Percentiles rank a stretch among this genome's conserved stretches.
Evolutionary conservation across 148 eudicot genomes (phyloP).

Genomic region (Rhododendron griersonianum): DNA sequence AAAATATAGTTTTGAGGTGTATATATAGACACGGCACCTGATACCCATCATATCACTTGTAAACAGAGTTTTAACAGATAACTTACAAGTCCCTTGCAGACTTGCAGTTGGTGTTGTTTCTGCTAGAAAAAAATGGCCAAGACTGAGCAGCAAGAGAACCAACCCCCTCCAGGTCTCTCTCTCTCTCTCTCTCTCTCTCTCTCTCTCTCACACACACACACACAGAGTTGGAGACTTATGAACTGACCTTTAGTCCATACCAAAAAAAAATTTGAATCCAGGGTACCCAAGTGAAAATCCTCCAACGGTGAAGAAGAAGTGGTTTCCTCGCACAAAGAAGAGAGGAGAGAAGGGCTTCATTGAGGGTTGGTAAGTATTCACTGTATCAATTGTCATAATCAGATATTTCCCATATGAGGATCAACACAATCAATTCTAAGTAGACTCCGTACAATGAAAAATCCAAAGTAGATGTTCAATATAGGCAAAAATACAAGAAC

Average conservation of each 20-base stretch:
- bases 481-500: background rate
- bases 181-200: conserved; percentile 8
- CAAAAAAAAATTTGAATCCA: background rate
- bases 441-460: background rate
- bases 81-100: background rate
- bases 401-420: background rate
- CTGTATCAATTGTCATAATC: background rate
- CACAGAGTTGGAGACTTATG: background rate
- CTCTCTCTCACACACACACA: background rate
- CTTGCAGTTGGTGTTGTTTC: background rate
- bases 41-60: background rate
- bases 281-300: conserved; percentile 61
- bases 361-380: conserved; percentile 70
- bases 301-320: conserved; percentile 26
- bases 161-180: conserved; percentile 43
- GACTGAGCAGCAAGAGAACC: conserved; percentile 27
- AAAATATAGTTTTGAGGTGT: background rate
- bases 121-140: conserved; percentile 17
- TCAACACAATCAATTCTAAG: background rate
- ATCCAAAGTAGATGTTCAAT: background rate
- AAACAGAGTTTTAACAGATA: background rate
- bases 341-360: conserved; percentile 72
- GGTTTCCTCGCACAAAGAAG: conserved; percentile 24
- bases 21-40: background rate
- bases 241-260: background rate